These are phyloP conservation scores for Hyphopichia burtonii DNA, from an alignment of 1,139 yeast genomes.

Conservation along the genomic window DNA sequence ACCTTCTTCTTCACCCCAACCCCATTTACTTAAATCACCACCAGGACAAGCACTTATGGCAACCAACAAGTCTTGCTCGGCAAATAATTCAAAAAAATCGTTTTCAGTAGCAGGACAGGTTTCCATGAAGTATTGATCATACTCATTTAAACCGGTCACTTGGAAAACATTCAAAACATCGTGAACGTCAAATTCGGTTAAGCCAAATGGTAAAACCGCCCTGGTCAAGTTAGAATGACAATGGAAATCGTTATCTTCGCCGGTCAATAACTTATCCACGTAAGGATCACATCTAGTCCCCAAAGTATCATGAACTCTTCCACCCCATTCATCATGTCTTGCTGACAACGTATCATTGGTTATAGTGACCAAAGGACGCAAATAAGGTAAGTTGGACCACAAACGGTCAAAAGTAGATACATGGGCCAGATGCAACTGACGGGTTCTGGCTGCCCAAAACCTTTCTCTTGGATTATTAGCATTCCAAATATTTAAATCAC, in stretches of 20 bases:
- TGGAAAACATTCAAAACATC: conserved; percentile 71
- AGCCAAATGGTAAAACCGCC: conserved; percentile 57
- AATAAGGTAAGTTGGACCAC: conserved; percentile 64
- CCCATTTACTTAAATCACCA: conserved; percentile 69
- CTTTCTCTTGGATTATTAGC: conserved; percentile 59
- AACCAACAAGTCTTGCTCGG: conserved; percentile 62
- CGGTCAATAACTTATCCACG: conserved; percentile 61
- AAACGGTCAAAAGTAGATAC: conserved; percentile 60
- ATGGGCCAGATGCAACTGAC: conserved; percentile 68
- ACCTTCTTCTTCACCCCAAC: conserved; percentile 61
- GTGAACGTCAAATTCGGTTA: conserved; percentile 65
- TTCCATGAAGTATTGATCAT: conserved; percentile 71
- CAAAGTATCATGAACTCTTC: conserved; percentile 62
- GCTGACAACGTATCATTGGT: conserved; percentile 57
- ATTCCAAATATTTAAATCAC: conserved; percentile 68
- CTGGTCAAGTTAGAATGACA: conserved; percentile 65
- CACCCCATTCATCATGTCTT: conserved; percentile 65
- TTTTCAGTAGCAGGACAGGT: conserved; percentile 59
- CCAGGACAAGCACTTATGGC: conserved; percentile 74
- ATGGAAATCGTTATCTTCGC: conserved; percentile 64
- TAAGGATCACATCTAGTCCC: conserved; percentile 73
- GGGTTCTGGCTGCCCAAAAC: conserved; percentile 68
- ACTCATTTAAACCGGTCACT: conserved; percentile 63
- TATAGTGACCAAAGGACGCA: conserved; percentile 63
- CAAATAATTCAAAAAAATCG: conserved; percentile 66